Evolutionary conservation across 441 rosid species (phyloP), one percentile per base, ranked within the genome.

Genomic region (Erysimum cheiri): DNA sequence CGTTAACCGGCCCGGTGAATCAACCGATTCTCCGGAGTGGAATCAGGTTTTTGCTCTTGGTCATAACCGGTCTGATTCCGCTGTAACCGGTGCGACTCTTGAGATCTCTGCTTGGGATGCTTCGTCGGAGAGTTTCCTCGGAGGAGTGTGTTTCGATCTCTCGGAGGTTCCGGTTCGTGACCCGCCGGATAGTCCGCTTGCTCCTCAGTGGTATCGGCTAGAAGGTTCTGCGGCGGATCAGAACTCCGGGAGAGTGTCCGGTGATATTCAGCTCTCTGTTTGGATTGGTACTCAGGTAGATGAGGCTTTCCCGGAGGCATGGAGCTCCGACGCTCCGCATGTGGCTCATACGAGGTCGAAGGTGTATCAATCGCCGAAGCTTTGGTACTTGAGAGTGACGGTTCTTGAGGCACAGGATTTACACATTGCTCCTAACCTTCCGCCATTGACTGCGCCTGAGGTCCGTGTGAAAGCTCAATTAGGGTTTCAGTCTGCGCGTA

Each of bases 251-350:
- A 82, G 79, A 28, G 86, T 88, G 26, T 80, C 84, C 43, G 98
- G 98, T 41, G 97, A 93, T 69, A 79, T 93, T 6, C 98, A 91
- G 84, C 88, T 93, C 47, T 87, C 93, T 24, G 97, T 91, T 0
- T 93, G 98, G 98, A 89, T 93, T 12, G 97, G 98, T 0, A 91
- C 97, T 33, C 97, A 91, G 75, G 91, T 88, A 0, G 98, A 93
- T 22, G 96, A 88, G 22, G 98, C 97, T 4, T 93, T 93, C 53
- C 89, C 96, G 1, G 98, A 93, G 78, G 95, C 96, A 0, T 85
- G 90, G 92, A 82, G 87, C 77, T 87, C 93, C 6, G 96, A 91
- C 40, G 98, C 86, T 6, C 97, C 98, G 6, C 73, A 79, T 60
- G 92, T 91, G 41, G 85, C 93, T 9, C 92, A 93, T 68, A 89